Conservation (phyloP, 352 stramenopile genomes). For the Pythium oligandrum region DNA sequence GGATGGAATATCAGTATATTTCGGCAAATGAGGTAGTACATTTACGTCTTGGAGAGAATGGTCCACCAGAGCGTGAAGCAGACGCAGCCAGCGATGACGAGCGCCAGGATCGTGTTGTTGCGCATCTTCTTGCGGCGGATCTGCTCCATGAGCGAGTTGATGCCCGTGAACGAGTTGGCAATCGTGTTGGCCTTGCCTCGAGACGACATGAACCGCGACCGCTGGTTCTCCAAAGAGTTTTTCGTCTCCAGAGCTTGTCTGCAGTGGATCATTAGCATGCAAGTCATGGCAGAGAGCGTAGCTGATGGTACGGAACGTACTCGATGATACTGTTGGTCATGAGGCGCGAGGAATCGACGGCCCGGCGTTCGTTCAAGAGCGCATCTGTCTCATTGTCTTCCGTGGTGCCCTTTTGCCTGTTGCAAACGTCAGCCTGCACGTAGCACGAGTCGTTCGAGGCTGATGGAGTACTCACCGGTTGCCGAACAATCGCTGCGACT, state of each 20-base stretch:
- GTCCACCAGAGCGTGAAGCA: slow-evolving; percentile 97
- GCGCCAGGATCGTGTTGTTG: slow-evolving; percentile 96
- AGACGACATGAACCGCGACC: slow-evolving; percentile 81
- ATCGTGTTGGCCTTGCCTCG: slow-evolving; percentile 81
- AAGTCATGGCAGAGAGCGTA: slow-evolving; percentile 14
- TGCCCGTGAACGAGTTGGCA: slow-evolving; percentile 89
- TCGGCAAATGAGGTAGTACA: not conserved
- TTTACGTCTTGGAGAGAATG: slow-evolving; percentile 67
- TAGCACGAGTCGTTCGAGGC: not conserved
- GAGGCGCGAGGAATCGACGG: slow-evolving; percentile 73
- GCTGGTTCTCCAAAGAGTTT: slow-evolving; percentile 88
- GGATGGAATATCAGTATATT: not conserved
- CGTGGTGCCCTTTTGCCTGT: slow-evolving; percentile 41
- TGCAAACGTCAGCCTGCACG: not conserved
- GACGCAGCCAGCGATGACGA: slow-evolving; percentile 94
- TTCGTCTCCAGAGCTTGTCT: slow-evolving; percentile 82
- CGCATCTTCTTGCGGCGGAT: slow-evolving; percentile 95
- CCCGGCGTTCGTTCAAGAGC: slow-evolving; percentile 72
- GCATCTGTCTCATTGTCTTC: slow-evolving; percentile 74
- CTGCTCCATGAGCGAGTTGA: slow-evolving; percentile 95
- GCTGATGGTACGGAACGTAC: slow-evolving; percentile 18
- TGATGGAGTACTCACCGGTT: slow-evolving; percentile 37
- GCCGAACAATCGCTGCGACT: slow-evolving; percentile 79
- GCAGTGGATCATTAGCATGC: slow-evolving; percentile 25
- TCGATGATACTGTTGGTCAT: slow-evolving; percentile 85